A percentile compares a stretch with the other conserved stretches of the same genome.
Evolutionary conservation across 108 stramenopile species (phyloP).

Genomic region (Skeletonema marinoi): DNA sequence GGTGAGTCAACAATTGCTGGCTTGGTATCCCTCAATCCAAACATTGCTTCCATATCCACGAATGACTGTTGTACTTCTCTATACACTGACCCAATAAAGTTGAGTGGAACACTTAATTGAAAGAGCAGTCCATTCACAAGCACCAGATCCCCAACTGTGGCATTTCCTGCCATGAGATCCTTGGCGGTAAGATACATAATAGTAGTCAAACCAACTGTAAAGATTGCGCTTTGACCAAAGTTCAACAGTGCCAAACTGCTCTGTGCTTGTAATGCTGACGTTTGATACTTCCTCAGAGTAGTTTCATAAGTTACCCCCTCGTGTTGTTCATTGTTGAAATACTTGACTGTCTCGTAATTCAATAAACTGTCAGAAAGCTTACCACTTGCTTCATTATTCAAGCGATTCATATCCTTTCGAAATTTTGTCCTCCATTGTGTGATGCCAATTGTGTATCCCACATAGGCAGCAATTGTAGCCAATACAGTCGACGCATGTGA

Average conservation of each 20-base stretch:
- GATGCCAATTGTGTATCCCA: constrained; percentile 88
- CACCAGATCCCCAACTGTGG: constrained; percentile 97
- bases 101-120: constrained; percentile 95
- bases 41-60: constrained; percentile 98
- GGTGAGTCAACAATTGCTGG: constrained; percentile 52
- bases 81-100: constrained; percentile 96
- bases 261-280: constrained; percentile 91
- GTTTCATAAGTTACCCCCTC: constrained; percentile 91
- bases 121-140: constrained; percentile 99
- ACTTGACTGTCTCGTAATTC: constrained; percentile 99
- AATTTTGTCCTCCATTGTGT: constrained; percentile 96
- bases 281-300: constrained; percentile 84
- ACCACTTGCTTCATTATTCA: constrained; percentile 91
- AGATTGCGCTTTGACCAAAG: constrained; percentile 95
- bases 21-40: constrained; percentile 72
- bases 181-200: constrained; percentile 93
- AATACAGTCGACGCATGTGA: constrained; percentile 85
- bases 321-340: constrained; percentile 92
- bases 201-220: constrained; percentile 83
- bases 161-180: constrained; percentile 84
- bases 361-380: constrained; percentile 93
- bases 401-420: constrained; percentile 93
- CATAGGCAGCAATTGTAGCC: constrained; percentile 88
- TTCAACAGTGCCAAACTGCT: constrained; percentile 91
- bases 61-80: constrained; percentile 95